Evolutionary conservation across 2,329 filamentous ascomycete genomes (phyloP).

Genomic region (Colletotrichum sp.): DNA sequence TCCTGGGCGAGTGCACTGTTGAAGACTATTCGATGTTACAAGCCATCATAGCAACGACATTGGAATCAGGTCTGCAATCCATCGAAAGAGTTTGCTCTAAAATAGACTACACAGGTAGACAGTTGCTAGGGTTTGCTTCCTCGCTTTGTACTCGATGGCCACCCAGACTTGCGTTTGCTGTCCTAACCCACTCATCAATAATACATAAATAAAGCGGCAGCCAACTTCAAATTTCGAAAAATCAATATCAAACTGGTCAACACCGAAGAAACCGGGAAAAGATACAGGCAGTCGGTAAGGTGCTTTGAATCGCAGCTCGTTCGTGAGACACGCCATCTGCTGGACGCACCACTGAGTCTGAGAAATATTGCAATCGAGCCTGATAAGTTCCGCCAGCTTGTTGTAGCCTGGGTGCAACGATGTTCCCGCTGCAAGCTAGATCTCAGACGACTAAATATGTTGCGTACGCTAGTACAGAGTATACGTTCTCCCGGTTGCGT

Average conservation of each 20-base stretch:
- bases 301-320: neutral
- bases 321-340: neutral
- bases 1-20: neutral
- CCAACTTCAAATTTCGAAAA: neutral
- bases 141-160: neutral
- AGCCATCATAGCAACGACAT: neutral
- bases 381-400: neutral
- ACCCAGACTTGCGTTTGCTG: neutral
- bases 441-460: neutral
- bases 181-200: neutral
- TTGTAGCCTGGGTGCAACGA: neutral
- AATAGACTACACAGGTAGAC: neutral
- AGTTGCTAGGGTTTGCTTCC: neutral
- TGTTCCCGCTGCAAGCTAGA: neutral
- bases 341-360: neutral
- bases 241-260: neutral
- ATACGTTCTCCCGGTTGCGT: neutral
- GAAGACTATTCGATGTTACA: neutral
- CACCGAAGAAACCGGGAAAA: neutral
- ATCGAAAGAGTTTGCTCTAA: neutral
- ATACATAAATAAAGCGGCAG: neutral
- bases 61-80: neutral
- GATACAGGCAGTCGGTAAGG: neutral
- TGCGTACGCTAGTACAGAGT: neutral
- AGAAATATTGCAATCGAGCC: neutral